Percentiles rank a stretch among this genome's conserved stretches.
Evolutionary conservation across 78 protist genomes (phyloP).

Genomic region (Emiliania huxleyi): DNA sequence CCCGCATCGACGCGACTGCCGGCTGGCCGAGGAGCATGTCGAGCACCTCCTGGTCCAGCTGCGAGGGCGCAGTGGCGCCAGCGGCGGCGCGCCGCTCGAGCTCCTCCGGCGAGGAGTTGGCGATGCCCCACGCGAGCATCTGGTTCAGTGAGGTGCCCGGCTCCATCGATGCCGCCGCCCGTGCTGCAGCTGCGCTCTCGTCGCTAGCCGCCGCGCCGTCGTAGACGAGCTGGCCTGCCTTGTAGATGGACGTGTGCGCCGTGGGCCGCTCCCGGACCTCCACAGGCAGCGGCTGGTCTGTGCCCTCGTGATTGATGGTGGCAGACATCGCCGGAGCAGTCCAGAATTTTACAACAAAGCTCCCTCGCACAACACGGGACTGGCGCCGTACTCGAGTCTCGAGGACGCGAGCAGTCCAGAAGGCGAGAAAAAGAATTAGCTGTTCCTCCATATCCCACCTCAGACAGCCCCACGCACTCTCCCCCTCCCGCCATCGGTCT

Average conservation of each 20-base stretch:
- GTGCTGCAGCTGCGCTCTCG: not conserved
- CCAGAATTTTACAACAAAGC: too few species aligned
- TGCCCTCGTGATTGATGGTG: too few species aligned
- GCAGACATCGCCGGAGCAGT: too few species aligned
- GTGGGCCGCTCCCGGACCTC: not conserved
- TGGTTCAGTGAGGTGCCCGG: not conserved
- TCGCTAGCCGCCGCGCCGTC: not conserved
- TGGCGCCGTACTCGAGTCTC: too few species aligned
- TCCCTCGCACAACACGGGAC: too few species aligned
- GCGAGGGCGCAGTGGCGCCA: not conserved
- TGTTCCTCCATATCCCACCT: too few species aligned
- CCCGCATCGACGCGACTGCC: not conserved
- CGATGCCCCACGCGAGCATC: constrained; percentile 1
- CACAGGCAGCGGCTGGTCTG: not conserved
- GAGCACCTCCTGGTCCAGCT: not conserved
- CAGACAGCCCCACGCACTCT: too few species aligned
- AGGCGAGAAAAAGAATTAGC: too few species aligned
- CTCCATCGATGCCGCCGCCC: not conserved
- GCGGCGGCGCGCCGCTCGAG: not conserved
- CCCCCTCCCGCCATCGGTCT: too few species aligned
- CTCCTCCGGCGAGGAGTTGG: not conserved
- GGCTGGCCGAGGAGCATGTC: not conserved
- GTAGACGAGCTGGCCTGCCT: not conserved
- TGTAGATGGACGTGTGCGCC: not conserved
- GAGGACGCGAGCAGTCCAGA: too few species aligned